Base-by-base conservation (phyloP, 2,329 filamentous ascomycete species). In the Corniculantispora saksenae region DNA sequence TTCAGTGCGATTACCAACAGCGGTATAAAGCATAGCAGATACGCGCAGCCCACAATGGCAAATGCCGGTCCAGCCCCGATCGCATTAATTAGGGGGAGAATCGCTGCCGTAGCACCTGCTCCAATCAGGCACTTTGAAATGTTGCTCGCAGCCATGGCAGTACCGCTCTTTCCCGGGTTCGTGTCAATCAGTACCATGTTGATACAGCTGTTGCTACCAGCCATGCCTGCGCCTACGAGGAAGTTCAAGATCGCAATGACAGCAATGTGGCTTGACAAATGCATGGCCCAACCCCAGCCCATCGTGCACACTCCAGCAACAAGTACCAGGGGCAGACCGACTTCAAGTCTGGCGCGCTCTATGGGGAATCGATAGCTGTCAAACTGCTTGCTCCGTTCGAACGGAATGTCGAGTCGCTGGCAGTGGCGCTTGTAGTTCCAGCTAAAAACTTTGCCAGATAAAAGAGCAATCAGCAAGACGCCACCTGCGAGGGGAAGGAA, bases 351-450 rank as follows among this genome's bases (percentile, higher is more conserved):
- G 0, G 80, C 83, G 3, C 76, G 75, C 70, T 86, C 84, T 15
- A 86, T 81, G 1, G 84, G 83, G 47, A 86, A 85, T 0, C 74
- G 67, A 1, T 75, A 69, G 10, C 86, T 73, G 66, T 85, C 81
- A 35, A 80, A 77, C 67, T 83, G 83, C 10, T 83, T 82, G 55
- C 79, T 83, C 68, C 81, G 82, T 63, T 82, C 82, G 61, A 88
- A 81, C 0, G 80, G 72, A 15, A 90, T 76, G 13, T 84, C 84
- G 0, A 86, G 74, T 6, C 76, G 79, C 12, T 75, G 72, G 12
- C 88, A 88, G 66, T 89, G 82, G 1, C 89, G 84, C 1, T 83
- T 81, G 72, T 88, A 93, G 72, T 91, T 91, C 76, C 83, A 83
- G 74, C 92, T 90, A 32, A 91, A 82, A 1, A 87, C 68, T 3